Evolutionary conservation across 2,329 filamentous ascomycete genomes (phyloP), one percentile per base, ranked within the genome.

Genomic region (Alternaria viburni): DNA sequence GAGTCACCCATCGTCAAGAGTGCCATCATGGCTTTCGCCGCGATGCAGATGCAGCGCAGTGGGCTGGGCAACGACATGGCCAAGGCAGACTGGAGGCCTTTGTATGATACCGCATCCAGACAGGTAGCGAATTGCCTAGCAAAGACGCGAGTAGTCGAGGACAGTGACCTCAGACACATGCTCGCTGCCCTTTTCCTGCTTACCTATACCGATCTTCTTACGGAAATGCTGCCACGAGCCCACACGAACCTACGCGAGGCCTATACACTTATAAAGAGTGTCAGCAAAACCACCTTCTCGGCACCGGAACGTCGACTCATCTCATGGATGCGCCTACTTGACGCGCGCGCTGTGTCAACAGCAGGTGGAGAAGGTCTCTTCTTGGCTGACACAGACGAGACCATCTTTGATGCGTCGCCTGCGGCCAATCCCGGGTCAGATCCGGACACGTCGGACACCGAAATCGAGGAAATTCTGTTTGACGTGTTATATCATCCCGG

Each of bases 311-410:
- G 82, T 63, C 82, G 84, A 9, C 69, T 87, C 0, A 78, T 88
- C 32, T 83, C 83, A 3, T 88, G 86, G 86, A 81, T 88, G 36
- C 83, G 86, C 4, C 77, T 88, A 3, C 79, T 88, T 4, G 86
- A 88, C 66, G 86, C 84, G 1, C 80, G 86, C 10, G 85, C 86
- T 5, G 85, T 87, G 12, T 86, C 85, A 11, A 77, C 74, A 3
- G 86, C 86, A 1, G 86, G 86, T 4, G 86, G 86, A 1, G 85
- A 87, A 59, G 86, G 86, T 0, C 74, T 87, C 1, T 86, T 87
- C 57, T 74, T 88, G 2, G 78, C 79, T 7, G 82, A 85, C 12
- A 81, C 83, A 13, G 82, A 86, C 44, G 85, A 86, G 59, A 73
- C 77, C 2, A 69, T 85, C 8, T 76, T 86, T 13, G 80, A 85